Conservation (phyloP, 805 yeast species). For the Ogataea parapolymorpha region DNA sequence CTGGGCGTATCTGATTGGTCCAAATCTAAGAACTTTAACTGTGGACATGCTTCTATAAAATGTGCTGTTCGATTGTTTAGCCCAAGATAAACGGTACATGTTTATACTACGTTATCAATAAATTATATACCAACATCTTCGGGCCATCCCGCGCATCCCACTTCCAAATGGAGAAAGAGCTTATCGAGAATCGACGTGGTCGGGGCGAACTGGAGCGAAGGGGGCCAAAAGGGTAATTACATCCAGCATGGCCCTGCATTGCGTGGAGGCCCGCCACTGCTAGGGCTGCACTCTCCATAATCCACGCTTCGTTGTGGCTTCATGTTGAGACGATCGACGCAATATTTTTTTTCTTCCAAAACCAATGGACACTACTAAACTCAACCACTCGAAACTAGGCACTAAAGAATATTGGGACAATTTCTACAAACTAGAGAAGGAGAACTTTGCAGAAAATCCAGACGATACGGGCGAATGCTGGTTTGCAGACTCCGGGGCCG, state of each 20-base stretch:
- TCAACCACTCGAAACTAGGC: slow-evolving; percentile 80
- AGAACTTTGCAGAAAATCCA: slow-evolving; percentile 68
- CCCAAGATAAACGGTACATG: slow-evolving; percentile 1
- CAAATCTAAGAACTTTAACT: slow-evolving; percentile 62
- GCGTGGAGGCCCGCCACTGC: not conserved
- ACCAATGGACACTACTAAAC: slow-evolving; percentile 30
- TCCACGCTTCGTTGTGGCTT: not conserved
- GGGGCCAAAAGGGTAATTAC: not conserved
- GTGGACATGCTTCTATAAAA: slow-evolving; percentile 21
- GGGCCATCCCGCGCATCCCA: slow-evolving; percentile 8
- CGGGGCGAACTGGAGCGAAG: not conserved
- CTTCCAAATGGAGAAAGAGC: not conserved
- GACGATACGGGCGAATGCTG: slow-evolving; percentile 94
- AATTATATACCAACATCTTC: not conserved
- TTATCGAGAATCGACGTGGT: not conserved
- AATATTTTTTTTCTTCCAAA: not conserved
- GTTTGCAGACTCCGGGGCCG: slow-evolving; percentile 96
- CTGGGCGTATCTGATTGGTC: slow-evolving; percentile 56
- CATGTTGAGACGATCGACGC: slow-evolving; percentile 9
- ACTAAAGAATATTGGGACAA: slow-evolving; percentile 91
- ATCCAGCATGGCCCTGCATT: not conserved
- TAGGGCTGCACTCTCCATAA: not conserved
- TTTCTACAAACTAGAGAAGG: slow-evolving; percentile 70
- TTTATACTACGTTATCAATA: slow-evolving; percentile 1
- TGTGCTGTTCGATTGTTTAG: not conserved